These are phyloP conservation scores for Trypanosoma melophagium DNA, from an alignment of 208 protist genomes.

Conservation along the genomic window DNA sequence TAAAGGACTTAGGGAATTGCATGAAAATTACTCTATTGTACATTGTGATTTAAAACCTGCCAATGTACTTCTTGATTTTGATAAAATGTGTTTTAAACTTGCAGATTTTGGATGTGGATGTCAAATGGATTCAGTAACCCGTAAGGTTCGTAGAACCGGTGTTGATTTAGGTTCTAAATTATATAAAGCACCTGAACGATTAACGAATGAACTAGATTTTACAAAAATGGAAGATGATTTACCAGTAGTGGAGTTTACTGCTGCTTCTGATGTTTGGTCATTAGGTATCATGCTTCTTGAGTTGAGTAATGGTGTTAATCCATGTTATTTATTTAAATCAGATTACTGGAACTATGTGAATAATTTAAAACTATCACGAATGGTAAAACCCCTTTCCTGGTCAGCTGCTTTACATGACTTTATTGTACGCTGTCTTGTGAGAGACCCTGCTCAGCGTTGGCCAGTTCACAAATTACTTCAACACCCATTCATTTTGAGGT, in stretches of 20 bases:
- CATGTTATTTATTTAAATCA: constrained; percentile 81
- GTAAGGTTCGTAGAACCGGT: constrained; percentile 41
- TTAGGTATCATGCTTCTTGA: constrained; percentile 84
- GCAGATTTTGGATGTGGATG: constrained; percentile 87
- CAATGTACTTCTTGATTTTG: constrained; percentile 92
- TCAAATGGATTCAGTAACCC: constrained; percentile 52
- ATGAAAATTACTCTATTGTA: constrained; percentile 84
- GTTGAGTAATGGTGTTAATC: constrained; percentile 71
- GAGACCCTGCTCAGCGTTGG: constrained; percentile 52
- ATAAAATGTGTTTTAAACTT: constrained; percentile 73
- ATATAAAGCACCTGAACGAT: constrained; percentile 85
- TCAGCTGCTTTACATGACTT: constrained; percentile 77
- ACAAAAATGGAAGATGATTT: constrained; percentile 23
- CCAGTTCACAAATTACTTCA: constrained; percentile 62
- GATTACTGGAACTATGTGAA: constrained; percentile 87
- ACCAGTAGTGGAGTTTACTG: constrained; percentile 61
- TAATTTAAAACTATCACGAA: constrained; percentile 67
- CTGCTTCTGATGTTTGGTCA: constrained; percentile 88
- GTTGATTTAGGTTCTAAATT: constrained; percentile 80
- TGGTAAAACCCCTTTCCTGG: constrained; percentile 83
- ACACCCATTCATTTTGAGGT: constrained; percentile 79
- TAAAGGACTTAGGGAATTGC: constrained; percentile 79
- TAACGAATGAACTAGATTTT: constrained; percentile 14
- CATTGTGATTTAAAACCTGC: constrained; percentile 97
- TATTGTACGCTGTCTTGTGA: constrained; percentile 62